phyloP scores from a whole-genome alignment of 306 rosid genomes.

The Citrullus mucosospermus region DNA sequence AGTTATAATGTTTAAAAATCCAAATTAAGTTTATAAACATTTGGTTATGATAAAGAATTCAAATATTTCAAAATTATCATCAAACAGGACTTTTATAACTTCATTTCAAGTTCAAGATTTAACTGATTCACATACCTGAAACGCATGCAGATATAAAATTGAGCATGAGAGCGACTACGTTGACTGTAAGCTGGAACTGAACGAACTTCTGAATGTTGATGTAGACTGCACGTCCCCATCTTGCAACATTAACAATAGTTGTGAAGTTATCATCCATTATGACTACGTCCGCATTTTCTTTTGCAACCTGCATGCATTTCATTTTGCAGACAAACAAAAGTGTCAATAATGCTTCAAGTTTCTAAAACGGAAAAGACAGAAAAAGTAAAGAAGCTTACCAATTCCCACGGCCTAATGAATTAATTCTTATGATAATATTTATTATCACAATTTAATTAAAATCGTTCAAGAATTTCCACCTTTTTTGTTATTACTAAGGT shows the following conservation, averaged over 20 bases:
- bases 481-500: background rate
- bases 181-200: slow-evolving; percentile 90
- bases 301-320: slow-evolving; percentile 57
- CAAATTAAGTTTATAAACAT: too few species aligned
- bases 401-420: background rate
- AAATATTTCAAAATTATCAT: too few species aligned
- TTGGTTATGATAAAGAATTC: too few species aligned
- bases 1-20: too few species aligned
- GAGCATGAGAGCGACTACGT: slow-evolving; percentile 80
- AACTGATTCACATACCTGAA: slow-evolving; percentile 26
- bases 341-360: background rate
- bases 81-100: too few species aligned
- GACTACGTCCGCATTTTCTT: slow-evolving; percentile 86
- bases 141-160: slow-evolving; percentile 70
- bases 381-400: background rate
- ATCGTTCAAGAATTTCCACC: background rate
- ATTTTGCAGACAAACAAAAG: background rate
- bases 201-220: slow-evolving; percentile 88
- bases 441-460: background rate
- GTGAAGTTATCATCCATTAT: slow-evolving; percentile 80
- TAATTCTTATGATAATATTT: background rate
- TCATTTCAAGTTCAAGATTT: background rate
- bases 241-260: slow-evolving; percentile 63
- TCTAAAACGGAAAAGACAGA: background rate
- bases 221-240: slow-evolving; percentile 92